Base-by-base conservation (phyloP, 768 basidiomycete genomes). In the Trametes cubensis region DNA sequence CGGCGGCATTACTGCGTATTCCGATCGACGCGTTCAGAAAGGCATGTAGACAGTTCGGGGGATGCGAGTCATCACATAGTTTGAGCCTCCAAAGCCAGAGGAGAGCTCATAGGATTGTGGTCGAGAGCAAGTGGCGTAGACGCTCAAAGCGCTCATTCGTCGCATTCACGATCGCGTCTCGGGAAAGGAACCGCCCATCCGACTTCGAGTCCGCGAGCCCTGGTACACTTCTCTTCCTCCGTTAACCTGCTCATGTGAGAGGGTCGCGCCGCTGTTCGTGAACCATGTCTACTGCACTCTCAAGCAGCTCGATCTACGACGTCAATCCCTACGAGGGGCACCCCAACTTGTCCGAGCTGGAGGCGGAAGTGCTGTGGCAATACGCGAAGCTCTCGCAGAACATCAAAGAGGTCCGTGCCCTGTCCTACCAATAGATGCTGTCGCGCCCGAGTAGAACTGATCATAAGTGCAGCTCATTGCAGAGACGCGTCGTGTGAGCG, bases 361-460 rank as follows among this genome's bases (percentile, higher is more conserved):
- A 97, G 73, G 84, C 89, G 6, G 85, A 92, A 40, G 86, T 94
- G 0, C 83, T 97, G 40, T 94, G 92, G 91, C 94, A 97, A 73
- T 96, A 96, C 72, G 91, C 92, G 30, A 93, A 93, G 68, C 80
- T 96, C 18, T 86, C 89, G 0, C 84, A 90, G 52, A 85, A 92
- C 72, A 78, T 95, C 66, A 92, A 88, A 73, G 78, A 82, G 73
- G 95, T 95, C 64, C 63, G 85, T 75, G n/a, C 20, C 15, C 30
- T 38, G 44, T 58, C 56, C 48, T 25, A n/a, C n/a, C 14, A 10
- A 23, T 23, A 30, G 46, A 8, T 47, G 23, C 38, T 14, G 26
- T 10, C 26, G 14, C 15, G 18, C 28, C 45, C 18, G n/a, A 3
- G 47, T 26, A 3, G 18, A 20, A 17, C 21, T 28, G 11, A 40